Base-by-base conservation (phyloP, 768 basidiomycete genomes). In the Tricholoma furcatifolium region DNA sequence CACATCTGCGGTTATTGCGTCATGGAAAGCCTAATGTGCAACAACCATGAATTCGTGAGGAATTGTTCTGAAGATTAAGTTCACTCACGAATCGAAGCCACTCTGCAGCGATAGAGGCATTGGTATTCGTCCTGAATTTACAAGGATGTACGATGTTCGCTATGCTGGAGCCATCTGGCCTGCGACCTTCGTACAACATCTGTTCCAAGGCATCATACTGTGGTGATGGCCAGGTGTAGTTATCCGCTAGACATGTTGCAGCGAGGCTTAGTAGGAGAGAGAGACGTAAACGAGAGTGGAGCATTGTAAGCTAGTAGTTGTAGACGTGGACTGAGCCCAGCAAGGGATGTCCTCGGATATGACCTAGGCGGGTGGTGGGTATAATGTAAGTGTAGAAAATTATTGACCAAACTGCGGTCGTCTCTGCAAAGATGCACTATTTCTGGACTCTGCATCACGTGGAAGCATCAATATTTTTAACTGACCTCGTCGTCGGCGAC, bases 1-100 rank as follows among this genome's bases (percentile, higher is more conserved):
- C 24, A 66, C 65, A 56, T 80, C 72, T 47, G 77, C 69, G 6
- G 78, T 76, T 17, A 77, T 70, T 68, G 74, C 73, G 62, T 81
- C 79, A 59, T 81, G 79, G 57, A 77, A 80, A 30, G 77, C 73
- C 76, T 78, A 39, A 18, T 45, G 51, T 46, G 9, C 15, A 24
- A 27, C 18, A 44, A 51, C 12, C 14, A 30, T 44, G 31, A 44
- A 21, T 34, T 32, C 30, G 23, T 3, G 50, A 30, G 46, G 14
- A 11, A 14, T n/a, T 30, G 31, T n/a, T 4, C 8, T 47, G 7
- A 23, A 34, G 31, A 30, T 6, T 23, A 12, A 39, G 4, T 23
- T 20, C 2, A 54, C 71, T 14, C 45, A 74, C 74, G 42, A 74
- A 65, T 11, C 73, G 71, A 18, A 74, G 53, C 74, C 73, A 74